Evolutionary conservation across 257 asterid species (phyloP).

Genomic region (Avicennia marina): DNA sequence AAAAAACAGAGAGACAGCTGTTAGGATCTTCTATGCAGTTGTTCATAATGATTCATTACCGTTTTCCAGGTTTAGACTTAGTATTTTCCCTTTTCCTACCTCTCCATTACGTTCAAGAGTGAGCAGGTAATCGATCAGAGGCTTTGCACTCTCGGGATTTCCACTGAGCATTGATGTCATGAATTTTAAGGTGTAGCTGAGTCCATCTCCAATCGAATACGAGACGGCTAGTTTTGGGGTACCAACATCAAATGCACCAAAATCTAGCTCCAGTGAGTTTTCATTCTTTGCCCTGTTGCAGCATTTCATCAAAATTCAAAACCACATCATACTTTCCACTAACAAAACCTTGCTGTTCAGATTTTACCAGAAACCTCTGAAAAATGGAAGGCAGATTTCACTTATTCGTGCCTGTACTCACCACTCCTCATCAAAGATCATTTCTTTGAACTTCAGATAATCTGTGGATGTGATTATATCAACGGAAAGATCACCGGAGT

Average conservation of each 20-base stretch:
- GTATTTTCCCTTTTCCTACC: too few species aligned
- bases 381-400: too few species aligned
- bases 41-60: constrained; percentile 14
- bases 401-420: too few species aligned
- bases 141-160: constrained; percentile 39
- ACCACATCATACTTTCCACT: background rate
- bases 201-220: constrained; percentile 83
- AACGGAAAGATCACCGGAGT: constrained; percentile 71
- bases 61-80: too few species aligned
- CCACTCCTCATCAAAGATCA: constrained; percentile 65
- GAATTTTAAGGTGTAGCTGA: constrained; percentile 53
- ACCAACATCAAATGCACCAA: constrained; percentile 75
- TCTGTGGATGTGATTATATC: constrained; percentile 70
- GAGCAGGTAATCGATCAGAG: constrained; percentile 70
- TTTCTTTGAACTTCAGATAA: constrained; percentile 79
- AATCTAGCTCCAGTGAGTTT: constrained; percentile 76
- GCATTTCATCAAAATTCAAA: too few species aligned
- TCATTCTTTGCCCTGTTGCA: constrained; percentile 94
- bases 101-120: constrained; percentile 70
- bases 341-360: too few species aligned
- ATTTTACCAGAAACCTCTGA: too few species aligned
- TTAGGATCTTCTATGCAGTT: too few species aligned
- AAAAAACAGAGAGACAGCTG: too few species aligned
- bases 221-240: constrained; percentile 58
- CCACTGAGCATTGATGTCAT: too few species aligned